phyloP scores from a whole-genome alignment of 352 stramenopile species.

The Phytopythium ostracodes region DNA sequence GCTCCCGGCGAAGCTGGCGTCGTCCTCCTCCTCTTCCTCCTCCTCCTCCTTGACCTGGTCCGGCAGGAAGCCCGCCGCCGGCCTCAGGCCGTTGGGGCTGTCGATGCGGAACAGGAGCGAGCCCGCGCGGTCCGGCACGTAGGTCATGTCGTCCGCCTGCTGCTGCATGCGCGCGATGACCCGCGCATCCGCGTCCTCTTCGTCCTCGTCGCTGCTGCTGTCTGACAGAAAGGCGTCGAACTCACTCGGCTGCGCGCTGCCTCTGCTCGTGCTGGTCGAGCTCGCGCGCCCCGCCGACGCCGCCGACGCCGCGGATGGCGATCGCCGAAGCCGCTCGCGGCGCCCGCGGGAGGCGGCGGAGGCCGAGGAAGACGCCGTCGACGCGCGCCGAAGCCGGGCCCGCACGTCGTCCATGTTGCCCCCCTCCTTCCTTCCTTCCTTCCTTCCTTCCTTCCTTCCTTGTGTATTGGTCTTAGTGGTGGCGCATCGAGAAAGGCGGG shows the following conservation, averaged over 20 bases:
- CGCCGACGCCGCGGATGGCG: background rate
- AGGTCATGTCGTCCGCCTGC: constrained; percentile 45
- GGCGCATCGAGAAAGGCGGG: background rate
- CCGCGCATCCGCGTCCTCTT: constrained; percentile 23
- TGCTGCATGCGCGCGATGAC: constrained; percentile 39
- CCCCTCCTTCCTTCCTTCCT: too few species aligned
- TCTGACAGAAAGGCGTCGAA: constrained; percentile 49
- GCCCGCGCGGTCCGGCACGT: constrained; percentile 11
- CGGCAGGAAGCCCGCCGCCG: background rate
- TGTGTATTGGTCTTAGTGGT: background rate
- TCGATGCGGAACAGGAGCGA: constrained; percentile 28
- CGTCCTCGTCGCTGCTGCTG: constrained; percentile 24
- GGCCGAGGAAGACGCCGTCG: constrained; percentile 10
- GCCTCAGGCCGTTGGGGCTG: constrained; percentile 7
- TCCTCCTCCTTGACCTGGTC: background rate
- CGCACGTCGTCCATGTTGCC: constrained; percentile 4
- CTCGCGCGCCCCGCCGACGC: background rate
- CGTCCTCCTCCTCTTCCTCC: background rate
- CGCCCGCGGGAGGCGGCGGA: background rate
- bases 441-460: too few species aligned
- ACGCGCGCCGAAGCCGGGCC: constrained; percentile 2
- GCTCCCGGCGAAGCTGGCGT: background rate
- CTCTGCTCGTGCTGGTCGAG: constrained; percentile 6
- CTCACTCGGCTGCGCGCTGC: constrained; percentile 6
- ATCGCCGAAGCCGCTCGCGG: background rate